Evolutionary conservation across 2,329 filamentous ascomycete genomes (phyloP).

Genomic region (Pyrenophora seminiperda): DNA sequence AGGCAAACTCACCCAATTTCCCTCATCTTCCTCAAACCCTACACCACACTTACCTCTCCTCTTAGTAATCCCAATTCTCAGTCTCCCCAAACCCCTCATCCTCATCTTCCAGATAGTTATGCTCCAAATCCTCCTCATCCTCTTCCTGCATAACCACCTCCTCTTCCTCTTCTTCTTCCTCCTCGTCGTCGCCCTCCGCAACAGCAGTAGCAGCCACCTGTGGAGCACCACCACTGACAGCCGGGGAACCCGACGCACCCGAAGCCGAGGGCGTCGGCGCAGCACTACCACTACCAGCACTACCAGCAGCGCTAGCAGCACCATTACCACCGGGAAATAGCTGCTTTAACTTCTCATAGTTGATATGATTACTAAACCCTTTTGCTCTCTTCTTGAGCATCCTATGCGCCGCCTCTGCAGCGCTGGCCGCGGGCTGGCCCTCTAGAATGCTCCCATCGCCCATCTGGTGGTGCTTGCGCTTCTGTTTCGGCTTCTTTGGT

Average conservation of each 20-base stretch:
- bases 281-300: conserved; percentile 30
- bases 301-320: conserved; percentile 24
- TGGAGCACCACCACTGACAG: conserved; percentile 14
- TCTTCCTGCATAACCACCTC: conserved; percentile 46
- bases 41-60: no score
- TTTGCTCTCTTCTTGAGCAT: conserved; percentile 55
- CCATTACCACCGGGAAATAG: conserved; percentile 42
- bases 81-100: conserved; percentile 52
- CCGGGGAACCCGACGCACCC: conserved; percentile 7
- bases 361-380: conserved; percentile 52
- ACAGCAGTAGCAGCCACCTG: conserved; percentile 17
- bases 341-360: conserved; percentile 54
- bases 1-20: no score
- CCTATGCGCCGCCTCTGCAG: conserved; percentile 52
- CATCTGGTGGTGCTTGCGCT: conserved; percentile 46
- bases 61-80: conserved; percentile 43
- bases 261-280: conserved; percentile 11
- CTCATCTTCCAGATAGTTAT: conserved; percentile 51
- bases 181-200: conserved; percentile 31
- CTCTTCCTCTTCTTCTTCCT: conserved; percentile 45
- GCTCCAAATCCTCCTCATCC: conserved; percentile 48
- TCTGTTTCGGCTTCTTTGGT: conserved; percentile 56
- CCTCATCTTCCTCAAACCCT: no score
- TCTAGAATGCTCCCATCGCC: conserved; percentile 51
- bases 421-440: conserved; percentile 50